These are phyloP conservation scores for Rubroboletus pulcherrimus DNA, from an alignment of 768 basidiomycete genomes.

Conservation along the genomic window DNA sequence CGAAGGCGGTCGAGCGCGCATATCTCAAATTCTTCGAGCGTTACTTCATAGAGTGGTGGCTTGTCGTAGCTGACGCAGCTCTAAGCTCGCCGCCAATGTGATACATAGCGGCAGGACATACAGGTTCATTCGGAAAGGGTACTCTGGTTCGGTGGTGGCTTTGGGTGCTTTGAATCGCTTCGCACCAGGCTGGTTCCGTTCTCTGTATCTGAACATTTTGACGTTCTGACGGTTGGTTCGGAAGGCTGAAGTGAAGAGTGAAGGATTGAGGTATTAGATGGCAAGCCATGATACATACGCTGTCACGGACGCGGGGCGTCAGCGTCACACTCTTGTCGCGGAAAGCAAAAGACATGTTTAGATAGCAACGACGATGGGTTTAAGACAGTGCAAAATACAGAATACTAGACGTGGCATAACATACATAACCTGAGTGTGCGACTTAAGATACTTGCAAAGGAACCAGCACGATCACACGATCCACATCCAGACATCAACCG, in stretches of 20 bases:
- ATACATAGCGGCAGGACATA: constrained; percentile 33
- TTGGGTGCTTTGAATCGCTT: background rate
- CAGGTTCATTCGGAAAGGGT: constrained; percentile 80
- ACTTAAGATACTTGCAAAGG: constrained; percentile 23
- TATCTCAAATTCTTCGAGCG: constrained; percentile 92
- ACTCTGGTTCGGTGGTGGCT: constrained; percentile 26
- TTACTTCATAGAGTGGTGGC: constrained; percentile 84
- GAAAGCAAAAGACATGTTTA: constrained; percentile 3
- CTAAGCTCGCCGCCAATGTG: constrained; percentile 3
- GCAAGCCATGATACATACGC: background rate
- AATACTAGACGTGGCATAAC: constrained; percentile 26
- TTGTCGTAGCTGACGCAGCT: constrained; percentile 66
- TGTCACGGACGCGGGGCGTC: constrained; percentile 26
- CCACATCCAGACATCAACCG: constrained; percentile 11
- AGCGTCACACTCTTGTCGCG: constrained; percentile 21
- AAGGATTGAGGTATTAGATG: background rate
- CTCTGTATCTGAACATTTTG: constrained; percentile 22
- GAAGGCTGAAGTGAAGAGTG: background rate
- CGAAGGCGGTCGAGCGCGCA: constrained; percentile 86
- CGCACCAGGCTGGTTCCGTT: constrained; percentile 1
- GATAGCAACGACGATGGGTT: constrained; percentile 15
- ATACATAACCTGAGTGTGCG: constrained; percentile 24
- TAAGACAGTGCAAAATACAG: constrained; percentile 21
- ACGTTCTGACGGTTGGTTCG: background rate
- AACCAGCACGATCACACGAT: background rate